These are phyloP conservation scores for Diplodia mutila DNA, from an alignment of 2,329 filamentous ascomycete species.

Conservation along the genomic window DNA sequence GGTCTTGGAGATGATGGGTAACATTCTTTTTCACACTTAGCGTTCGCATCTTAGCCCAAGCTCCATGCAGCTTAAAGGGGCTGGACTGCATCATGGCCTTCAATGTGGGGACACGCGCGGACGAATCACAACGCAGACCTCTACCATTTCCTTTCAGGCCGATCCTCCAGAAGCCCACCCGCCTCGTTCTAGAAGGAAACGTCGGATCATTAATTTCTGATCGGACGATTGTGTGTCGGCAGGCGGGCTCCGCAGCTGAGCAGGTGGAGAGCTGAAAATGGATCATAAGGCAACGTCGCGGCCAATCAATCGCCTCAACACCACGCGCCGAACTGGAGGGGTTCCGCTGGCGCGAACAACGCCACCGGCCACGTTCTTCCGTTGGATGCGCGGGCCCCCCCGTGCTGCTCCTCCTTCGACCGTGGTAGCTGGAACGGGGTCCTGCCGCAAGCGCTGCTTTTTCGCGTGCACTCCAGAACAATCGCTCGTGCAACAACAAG, in stretches of 20 bases:
- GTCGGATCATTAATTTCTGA: no score
- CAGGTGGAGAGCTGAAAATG: neutral
- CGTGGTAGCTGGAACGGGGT: neutral
- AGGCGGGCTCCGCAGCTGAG: neutral
- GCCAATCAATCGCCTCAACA: neutral
- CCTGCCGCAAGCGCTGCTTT: neutral
- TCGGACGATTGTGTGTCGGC: neutral
- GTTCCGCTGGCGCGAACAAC: neutral
- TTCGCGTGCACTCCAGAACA: neutral
- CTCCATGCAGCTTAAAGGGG: conserved; percentile 19
- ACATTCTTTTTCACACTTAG: neutral
- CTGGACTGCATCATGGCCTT: neutral
- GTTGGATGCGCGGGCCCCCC: neutral
- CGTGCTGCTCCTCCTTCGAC: neutral
- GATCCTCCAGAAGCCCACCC: neutral
- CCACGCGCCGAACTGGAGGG: neutral
- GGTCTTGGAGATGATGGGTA: neutral
- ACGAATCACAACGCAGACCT: neutral
- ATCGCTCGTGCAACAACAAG: no score
- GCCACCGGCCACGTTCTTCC: neutral
- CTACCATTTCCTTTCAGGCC: neutral
- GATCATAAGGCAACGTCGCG: neutral
- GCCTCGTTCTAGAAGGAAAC: neutral
- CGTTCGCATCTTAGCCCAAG: neutral
- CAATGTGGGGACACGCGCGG: neutral